Percentiles rank a stretch among this genome's conserved stretches.
Conservation (phyloP, 2,329 filamentous ascomycete species). For the Colletotrichum sp. region DNA sequence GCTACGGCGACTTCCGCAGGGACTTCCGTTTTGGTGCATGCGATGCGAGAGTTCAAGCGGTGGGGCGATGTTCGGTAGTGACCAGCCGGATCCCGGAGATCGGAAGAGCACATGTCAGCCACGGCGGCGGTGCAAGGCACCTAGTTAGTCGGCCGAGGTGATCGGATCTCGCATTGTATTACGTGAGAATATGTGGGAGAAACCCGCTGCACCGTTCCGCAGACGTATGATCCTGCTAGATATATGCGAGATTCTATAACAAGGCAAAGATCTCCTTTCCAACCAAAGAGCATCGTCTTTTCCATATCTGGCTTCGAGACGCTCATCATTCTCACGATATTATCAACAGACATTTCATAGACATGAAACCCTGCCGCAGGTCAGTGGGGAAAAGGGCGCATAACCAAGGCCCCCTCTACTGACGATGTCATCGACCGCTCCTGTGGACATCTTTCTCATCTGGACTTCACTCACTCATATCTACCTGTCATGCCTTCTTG, state of each 20-base stretch:
- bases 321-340: too few relatives aligned
- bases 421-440: not conserved
- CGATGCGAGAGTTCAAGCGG: not conserved
- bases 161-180: not conserved
- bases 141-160: not conserved
- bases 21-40: not conserved
- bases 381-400: too few relatives aligned
- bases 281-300: too few relatives aligned
- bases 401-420: not conserved
- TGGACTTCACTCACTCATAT: not conserved
- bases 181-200: not conserved
- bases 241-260: not conserved
- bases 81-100: not conserved
- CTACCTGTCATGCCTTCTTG: not conserved
- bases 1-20: not conserved
- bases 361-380: too few relatives aligned
- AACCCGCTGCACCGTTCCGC: not conserved
- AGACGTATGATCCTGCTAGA: not conserved
- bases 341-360: too few relatives aligned
- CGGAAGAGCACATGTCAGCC: not conserved
- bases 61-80: not conserved
- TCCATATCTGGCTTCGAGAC: accelerated
- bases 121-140: not conserved
- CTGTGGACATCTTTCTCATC: not conserved
- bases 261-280: too few relatives aligned